Evolutionary conservation across 1,139 yeast species (phyloP).

Genomic region (Saccharomyces hybrid): DNA sequence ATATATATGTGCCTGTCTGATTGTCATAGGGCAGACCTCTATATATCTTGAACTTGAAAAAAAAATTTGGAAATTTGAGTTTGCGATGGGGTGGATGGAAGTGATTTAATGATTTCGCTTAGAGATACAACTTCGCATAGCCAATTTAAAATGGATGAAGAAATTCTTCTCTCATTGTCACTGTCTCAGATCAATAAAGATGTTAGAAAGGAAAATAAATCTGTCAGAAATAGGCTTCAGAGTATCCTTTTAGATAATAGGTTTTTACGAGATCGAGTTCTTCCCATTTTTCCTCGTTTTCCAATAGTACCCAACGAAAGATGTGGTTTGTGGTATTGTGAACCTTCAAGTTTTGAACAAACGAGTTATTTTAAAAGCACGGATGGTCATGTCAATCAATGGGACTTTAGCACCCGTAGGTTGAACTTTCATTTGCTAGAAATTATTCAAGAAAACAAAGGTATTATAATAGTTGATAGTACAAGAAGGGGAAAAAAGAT

Average conservation of each 20-base stretch:
- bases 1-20: neutral
- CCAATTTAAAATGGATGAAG: neutral
- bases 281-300: slow-evolving; percentile 25
- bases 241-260: slow-evolving; percentile 58
- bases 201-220: slow-evolving; percentile 45
- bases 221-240: slow-evolving; percentile 56
- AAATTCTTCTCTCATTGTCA: slow-evolving; percentile 10
- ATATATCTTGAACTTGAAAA: neutral
- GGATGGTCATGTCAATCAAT: slow-evolving; percentile 77
- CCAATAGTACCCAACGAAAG: slow-evolving; percentile 70
- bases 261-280: slow-evolving; percentile 36
- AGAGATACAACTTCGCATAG: neutral
- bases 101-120: neutral
- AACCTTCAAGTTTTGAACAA: slow-evolving; percentile 36
- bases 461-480: slow-evolving; percentile 67
- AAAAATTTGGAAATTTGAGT: neutral
- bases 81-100: neutral
- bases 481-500: slow-evolving; percentile 76
- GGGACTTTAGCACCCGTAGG: slow-evolving; percentile 70
- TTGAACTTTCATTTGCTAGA: slow-evolving; percentile 64
- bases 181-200: slow-evolving; percentile 26
- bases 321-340: slow-evolving; percentile 82
- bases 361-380: slow-evolving; percentile 80
- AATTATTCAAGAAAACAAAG: slow-evolving; percentile 36
- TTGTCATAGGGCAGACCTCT: neutral